Conservation (phyloP, 2,329 filamentous ascomycete genomes). For the Mycocentrospora acerina region DNA sequence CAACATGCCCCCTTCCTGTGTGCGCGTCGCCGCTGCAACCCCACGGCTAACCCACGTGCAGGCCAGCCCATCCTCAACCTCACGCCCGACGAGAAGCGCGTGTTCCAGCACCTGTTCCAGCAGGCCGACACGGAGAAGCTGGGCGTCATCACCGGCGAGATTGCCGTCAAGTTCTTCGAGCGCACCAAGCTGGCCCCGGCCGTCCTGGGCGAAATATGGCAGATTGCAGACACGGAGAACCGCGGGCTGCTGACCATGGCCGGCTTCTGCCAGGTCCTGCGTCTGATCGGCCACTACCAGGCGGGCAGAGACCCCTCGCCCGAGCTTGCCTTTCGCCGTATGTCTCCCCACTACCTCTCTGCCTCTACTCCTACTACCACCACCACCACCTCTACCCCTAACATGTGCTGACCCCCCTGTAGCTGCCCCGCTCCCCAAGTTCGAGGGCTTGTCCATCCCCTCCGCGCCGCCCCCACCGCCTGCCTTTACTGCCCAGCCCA, state of each 20-base stretch:
- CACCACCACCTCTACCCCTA: no score
- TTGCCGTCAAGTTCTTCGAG: constrained; percentile 97
- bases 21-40: not conserved
- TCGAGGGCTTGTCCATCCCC: constrained; percentile 70
- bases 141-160: constrained; percentile 91
- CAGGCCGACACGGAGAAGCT: constrained; percentile 89
- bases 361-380: no score
- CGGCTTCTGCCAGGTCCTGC: constrained; percentile 88
- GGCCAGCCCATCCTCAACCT: constrained; percentile 71
- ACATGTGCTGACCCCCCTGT: constrained; percentile 24
- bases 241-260: constrained; percentile 88
- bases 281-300: constrained; percentile 95
- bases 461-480: constrained; percentile 54
- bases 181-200: constrained; percentile 87
- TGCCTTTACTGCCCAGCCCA: constrained; percentile 44
- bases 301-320: constrained; percentile 77
- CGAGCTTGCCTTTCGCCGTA: constrained; percentile 79
- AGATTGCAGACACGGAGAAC: constrained; percentile 97
- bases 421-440: constrained; percentile 84
- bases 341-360: no score
- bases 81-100: constrained; percentile 86
- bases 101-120: constrained; percentile 90
- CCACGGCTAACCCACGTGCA: constrained; percentile 25
- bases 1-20: not conserved
- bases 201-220: constrained; percentile 95